Base-by-base conservation (phyloP, 2,329 filamentous ascomycete species). In the Plenodomus biglobosus region DNA sequence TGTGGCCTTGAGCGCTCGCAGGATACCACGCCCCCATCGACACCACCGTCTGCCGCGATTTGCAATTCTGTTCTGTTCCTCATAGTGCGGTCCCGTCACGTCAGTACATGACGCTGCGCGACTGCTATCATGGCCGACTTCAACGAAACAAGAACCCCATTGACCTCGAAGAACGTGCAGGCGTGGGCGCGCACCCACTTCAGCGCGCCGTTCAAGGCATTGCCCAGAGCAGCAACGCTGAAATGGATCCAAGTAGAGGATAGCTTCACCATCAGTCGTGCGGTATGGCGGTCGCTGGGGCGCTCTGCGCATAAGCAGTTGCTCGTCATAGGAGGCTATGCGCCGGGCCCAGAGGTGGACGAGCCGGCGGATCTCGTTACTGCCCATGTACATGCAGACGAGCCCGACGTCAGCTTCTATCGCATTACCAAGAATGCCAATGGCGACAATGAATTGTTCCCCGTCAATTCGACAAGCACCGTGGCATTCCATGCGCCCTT, bases 291-390 rank as follows among this genome's bases (percentile, higher is more conserved):
- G 16, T 59, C 56, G 3, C 53, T 65, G 18, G 58, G 58, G 20
- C 62, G 62, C 43, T 64, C 62, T 17, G 46, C 57, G 11, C 62
- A 65, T 53, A 64, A 64, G 34, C 61, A 63, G 37, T 47, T 65
- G 16, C 62, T 65, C 35, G 55, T 63, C 36, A 62, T 65, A 34
- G 62, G 62, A 38, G 59, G 55, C n/a, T 65, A 65, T 49, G 58
- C 61, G 13, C 62, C 62, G 40, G 62, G 62, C 21, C 46, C 59
- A 22, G 56, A 57, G 3, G 51, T 55, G 44, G 56, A 60, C 22
- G 55, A 58, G 21, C 55, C 56, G 3, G 53, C 49, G 17, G 58
- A 61, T 35, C 56, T 60, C 20, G 62, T 65, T 20, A 58, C 56
- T 11, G 62, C 62, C 10, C 62, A 65, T 40, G 58, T 65, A 36